A percentile compares a stretch with the other conserved stretches of the same genome.
Conservation (phyloP, 768 basidiomycete species). For the Russula vinacea region DNA sequence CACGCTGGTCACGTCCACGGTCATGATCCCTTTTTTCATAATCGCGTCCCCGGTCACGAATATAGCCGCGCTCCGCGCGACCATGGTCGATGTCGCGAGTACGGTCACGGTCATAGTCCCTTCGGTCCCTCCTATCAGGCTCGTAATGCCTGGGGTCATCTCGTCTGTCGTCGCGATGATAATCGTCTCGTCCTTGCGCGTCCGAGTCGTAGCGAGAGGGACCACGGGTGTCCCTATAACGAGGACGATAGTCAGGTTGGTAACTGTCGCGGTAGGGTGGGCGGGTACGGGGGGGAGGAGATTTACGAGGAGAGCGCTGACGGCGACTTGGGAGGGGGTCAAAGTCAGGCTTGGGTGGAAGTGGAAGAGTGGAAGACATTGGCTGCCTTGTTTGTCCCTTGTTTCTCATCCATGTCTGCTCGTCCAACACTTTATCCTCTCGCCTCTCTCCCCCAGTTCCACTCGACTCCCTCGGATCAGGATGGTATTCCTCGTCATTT, state of each 20-base stretch:
- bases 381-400: slow-evolving; percentile 28
- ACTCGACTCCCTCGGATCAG: slow-evolving; percentile 71
- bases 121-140: slow-evolving; percentile 22
- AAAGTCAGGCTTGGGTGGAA: slow-evolving; percentile 39
- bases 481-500: slow-evolving; percentile 80
- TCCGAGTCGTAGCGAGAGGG: slow-evolving; percentile 22
- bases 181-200: slow-evolving; percentile 20
- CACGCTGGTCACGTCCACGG: slow-evolving; percentile 18
- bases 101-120: slow-evolving; percentile 22
- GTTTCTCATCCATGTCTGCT: slow-evolving; percentile 27
- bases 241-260: slow-evolving; percentile 16
- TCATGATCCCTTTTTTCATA: slow-evolving; percentile 25
- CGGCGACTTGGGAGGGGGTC: slow-evolving; percentile 30
- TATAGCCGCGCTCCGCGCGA: slow-evolving; percentile 18
- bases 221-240: slow-evolving; percentile 19
- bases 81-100: slow-evolving; percentile 16
- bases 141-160: slow-evolving; percentile 21
- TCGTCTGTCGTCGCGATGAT: slow-evolving; percentile 24
- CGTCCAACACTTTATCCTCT: slow-evolving; percentile 60
- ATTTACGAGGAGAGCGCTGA: slow-evolving; percentile 30
- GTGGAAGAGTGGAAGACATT: slow-evolving; percentile 36
- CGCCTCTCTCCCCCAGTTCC: slow-evolving; percentile 75
- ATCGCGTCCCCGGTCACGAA: slow-evolving; percentile 21
- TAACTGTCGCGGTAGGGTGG: slow-evolving; percentile 26
- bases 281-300: slow-evolving; percentile 20